Conservation (phyloP, 1,139 yeast genomes). For the Diutina scorzettiae region DNA sequence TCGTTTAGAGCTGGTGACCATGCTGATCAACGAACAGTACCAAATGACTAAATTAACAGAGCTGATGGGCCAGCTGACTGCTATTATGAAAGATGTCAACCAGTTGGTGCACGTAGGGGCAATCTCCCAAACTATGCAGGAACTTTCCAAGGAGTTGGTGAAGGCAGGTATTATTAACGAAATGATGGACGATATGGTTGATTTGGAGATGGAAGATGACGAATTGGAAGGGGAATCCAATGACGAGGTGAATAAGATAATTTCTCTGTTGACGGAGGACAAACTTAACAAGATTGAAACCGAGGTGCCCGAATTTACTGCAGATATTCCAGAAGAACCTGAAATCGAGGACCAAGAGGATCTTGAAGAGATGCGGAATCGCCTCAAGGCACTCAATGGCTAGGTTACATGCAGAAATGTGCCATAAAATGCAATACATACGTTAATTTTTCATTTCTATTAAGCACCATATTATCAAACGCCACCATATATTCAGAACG, state of each 20-base stretch:
- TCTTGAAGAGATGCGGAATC: constrained; percentile 77
- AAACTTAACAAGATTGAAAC: constrained; percentile 29
- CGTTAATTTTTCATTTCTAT: too few species aligned
- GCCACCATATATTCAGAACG: too few species aligned
- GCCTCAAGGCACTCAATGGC: constrained; percentile 54
- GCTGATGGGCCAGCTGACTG: constrained; percentile 68
- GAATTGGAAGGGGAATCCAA: constrained; percentile 54
- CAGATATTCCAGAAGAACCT: constrained; percentile 9
- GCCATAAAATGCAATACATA: too few species aligned
- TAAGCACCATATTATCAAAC: background rate
- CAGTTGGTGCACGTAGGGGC: constrained; percentile 69
- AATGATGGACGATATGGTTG: constrained; percentile 89
- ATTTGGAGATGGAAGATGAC: constrained; percentile 48
- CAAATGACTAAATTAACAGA: constrained; percentile 76
- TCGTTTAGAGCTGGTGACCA: constrained; percentile 69
- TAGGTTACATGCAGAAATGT: background rate
- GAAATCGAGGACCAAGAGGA: constrained; percentile 51
- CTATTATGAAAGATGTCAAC: constrained; percentile 83
- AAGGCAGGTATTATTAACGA: constrained; percentile 90
- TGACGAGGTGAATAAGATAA: constrained; percentile 48
- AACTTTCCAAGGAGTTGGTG: constrained; percentile 75
- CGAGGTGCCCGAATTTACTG: constrained; percentile 21
- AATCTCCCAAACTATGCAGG: constrained; percentile 74
- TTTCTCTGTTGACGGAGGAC: constrained; percentile 31
- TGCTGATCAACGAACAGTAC: constrained; percentile 90